These are phyloP conservation scores for Microbotryum saponariae DNA, from an alignment of 1,284 basidiomycete genomes.

Conservation along the genomic window DNA sequence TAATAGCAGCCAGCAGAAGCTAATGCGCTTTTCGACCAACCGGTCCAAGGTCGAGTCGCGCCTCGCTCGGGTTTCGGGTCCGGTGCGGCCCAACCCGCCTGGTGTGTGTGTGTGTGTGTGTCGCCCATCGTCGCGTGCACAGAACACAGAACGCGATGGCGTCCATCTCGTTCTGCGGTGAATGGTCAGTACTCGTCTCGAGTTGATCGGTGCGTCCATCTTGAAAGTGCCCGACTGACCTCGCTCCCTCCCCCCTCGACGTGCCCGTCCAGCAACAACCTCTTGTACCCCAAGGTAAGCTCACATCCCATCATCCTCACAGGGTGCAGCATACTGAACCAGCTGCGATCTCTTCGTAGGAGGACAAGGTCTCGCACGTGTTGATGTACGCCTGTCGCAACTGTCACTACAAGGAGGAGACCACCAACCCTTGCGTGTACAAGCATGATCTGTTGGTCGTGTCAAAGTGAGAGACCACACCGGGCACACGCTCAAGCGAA, in stretches of 20 bases:
- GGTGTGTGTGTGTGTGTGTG: too few relatives aligned
- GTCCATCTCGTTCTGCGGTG: conserved; percentile 22
- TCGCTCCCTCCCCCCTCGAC: neutral
- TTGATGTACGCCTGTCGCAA: conserved; percentile 92
- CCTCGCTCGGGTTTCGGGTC: too few relatives aligned
- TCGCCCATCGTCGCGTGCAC: too few relatives aligned
- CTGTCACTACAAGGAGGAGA: conserved; percentile 78
- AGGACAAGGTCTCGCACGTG: conserved; percentile 72
- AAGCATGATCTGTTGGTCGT: conserved; percentile 88
- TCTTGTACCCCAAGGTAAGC: conserved; percentile 67
- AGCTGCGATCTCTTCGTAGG: conserved; percentile 46
- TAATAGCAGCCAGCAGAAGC: too few relatives aligned
- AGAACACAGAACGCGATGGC: conserved; percentile 8
- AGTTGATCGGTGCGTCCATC: neutral
- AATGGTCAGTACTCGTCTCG: conserved; percentile 10
- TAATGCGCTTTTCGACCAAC: too few relatives aligned
- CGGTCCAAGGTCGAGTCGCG: too few relatives aligned
- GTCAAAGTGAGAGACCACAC: conserved; percentile 62
- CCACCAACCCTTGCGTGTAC: conserved; percentile 82
- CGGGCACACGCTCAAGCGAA: neutral
- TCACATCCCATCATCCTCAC: neutral
- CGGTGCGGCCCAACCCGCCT: too few relatives aligned
- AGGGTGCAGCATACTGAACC: neutral
- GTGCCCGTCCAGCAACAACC: conserved; percentile 58
- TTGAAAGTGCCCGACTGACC: neutral